These are phyloP conservation scores for Naganishia sp. DNA, from an alignment of 1,284 basidiomycete genomes.

Conservation along the genomic window DNA sequence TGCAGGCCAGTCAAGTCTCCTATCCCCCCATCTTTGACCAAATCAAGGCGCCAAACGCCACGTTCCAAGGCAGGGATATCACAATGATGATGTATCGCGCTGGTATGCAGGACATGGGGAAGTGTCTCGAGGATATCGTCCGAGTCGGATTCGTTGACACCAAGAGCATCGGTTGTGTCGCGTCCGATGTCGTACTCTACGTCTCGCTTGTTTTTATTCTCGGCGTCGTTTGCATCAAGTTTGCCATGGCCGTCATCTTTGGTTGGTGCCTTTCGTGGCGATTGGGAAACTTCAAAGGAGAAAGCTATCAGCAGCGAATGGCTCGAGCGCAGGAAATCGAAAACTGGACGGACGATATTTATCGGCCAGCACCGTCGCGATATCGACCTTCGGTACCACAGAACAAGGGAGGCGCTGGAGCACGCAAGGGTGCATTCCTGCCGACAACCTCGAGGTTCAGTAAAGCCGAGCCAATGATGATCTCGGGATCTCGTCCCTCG, in stretches of 20 bases:
- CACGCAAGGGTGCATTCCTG: conserved; percentile 63
- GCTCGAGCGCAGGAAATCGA: conserved; percentile 88
- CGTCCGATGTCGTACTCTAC: conserved; percentile 90
- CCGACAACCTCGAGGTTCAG: conserved; percentile 85
- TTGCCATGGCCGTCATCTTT: conserved; percentile 94
- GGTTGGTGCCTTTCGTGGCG: conserved; percentile 96
- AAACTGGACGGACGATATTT: conserved; percentile 95
- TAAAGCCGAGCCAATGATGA: conserved; percentile 67
- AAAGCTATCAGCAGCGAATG: conserved; percentile 94
- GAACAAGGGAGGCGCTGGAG: conserved; percentile 59
- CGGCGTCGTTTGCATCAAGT: conserved; percentile 92
- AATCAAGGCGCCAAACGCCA: conserved; percentile 68
- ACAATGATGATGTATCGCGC: conserved; percentile 76
- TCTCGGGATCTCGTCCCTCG: conserved; percentile 63
- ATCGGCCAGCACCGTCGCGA: conserved; percentile 85
- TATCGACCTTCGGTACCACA: conserved; percentile 74
- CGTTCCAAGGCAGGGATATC: conserved; percentile 80
- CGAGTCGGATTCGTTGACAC: conserved; percentile 93
- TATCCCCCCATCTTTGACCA: conserved; percentile 81
- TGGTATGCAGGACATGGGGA: conserved; percentile 62
- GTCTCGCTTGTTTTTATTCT: conserved; percentile 96
- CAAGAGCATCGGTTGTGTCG: conserved; percentile 90
- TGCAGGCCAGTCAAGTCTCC: conserved; percentile 72
- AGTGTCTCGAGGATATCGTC: conserved; percentile 82
- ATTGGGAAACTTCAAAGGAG: conserved; percentile 87